Evolutionary conservation across 768 basidiomycete species (phyloP).

Genomic region (Boletellus ananiceps): DNA sequence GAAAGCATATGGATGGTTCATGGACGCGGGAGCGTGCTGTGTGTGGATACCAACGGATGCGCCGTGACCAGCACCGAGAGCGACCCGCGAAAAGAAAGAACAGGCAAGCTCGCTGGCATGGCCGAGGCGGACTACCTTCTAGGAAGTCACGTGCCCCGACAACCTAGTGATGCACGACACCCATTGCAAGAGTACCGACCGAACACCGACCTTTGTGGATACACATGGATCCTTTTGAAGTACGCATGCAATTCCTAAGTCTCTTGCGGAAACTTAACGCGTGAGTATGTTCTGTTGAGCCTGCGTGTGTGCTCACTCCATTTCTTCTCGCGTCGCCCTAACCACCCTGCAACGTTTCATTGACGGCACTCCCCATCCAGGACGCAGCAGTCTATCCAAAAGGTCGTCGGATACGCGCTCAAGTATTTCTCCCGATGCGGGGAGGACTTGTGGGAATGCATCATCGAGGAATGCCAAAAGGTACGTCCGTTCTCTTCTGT

Average conservation of each 20-base stretch:
- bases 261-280: constrained; percentile 63
- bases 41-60: too few species aligned
- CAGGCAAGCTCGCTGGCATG: too few species aligned
- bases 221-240: constrained; percentile 57
- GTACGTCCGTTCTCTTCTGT: constrained; percentile 31
- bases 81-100: too few species aligned
- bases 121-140: too few species aligned
- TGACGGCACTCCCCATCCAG: constrained; percentile 31
- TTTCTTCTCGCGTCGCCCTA: not conserved
- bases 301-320: too few species aligned
- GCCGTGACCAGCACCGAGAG: too few species aligned
- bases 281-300: constrained; percentile 28
- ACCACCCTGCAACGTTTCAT: not conserved
- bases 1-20: too few species aligned
- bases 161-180: too few species aligned
- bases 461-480: constrained; percentile 88
- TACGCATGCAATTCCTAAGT: constrained; percentile 67
- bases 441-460: constrained; percentile 92
- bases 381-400: constrained; percentile 84
- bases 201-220: too few species aligned
- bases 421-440: constrained; percentile 83
- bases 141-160: too few species aligned
- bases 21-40: too few species aligned
- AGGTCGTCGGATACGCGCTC: constrained; percentile 78
- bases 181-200: too few species aligned